Conservation (phyloP, 2,329 filamentous ascomycete species). For the Bertia moriformis region DNA sequence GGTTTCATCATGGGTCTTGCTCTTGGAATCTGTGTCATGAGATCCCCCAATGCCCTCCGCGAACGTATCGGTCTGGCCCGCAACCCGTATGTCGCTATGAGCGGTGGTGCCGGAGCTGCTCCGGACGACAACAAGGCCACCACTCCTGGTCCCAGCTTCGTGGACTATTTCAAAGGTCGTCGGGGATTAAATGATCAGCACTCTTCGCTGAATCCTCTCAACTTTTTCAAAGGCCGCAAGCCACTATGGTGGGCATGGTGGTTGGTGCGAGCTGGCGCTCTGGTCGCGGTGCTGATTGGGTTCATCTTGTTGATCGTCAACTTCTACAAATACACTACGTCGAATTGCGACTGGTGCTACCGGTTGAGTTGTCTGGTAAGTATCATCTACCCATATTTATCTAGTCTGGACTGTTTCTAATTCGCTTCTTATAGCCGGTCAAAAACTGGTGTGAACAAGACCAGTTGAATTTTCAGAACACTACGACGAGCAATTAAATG, state of each 20-base stretch:
- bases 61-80: slow-evolving; percentile 30
- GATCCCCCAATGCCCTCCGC: slow-evolving; percentile 47
- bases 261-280: slow-evolving; percentile 45
- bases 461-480: not conserved
- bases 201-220: slow-evolving; percentile 22
- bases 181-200: slow-evolving; percentile 12
- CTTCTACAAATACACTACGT: slow-evolving; percentile 49
- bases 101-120: not conserved
- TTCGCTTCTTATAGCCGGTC: slow-evolving; percentile 18
- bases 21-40: slow-evolving; percentile 52
- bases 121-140: not conserved
- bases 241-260: slow-evolving; percentile 66
- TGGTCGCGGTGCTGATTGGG: slow-evolving; percentile 48
- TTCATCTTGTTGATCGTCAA: slow-evolving; percentile 56
- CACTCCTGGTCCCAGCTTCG: not conserved
- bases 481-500: not conserved
- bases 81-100: not conserved
- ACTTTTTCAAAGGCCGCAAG: slow-evolving; percentile 57
- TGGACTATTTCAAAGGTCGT: slow-evolving; percentile 11
- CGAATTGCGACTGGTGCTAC: slow-evolving; percentile 54
- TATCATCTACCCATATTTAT: slow-evolving; percentile 7
- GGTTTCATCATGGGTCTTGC: slow-evolving; percentile 60
- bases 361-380: slow-evolving; percentile 56
- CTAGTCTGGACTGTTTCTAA: slow-evolving; percentile 2
- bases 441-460: slow-evolving; percentile 30